phyloP scores from a whole-genome alignment of 2,329 filamentous ascomycete species.

The Apiospora marii region DNA sequence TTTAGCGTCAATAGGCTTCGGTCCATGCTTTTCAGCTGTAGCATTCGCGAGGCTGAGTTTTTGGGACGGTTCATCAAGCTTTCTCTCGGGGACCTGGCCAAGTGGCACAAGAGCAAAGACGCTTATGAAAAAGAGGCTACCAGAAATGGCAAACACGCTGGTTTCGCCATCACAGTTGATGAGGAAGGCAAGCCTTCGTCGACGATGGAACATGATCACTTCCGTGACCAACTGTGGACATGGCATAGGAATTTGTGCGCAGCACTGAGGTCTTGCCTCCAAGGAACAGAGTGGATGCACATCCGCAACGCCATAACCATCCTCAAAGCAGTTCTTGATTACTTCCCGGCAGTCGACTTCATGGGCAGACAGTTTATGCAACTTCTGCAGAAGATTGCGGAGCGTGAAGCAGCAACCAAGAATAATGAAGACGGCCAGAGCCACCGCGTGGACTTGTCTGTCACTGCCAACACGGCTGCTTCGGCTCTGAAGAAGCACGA shows the following conservation, averaged over 20 bases:
- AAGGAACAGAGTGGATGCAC: slow-evolving; percentile 92
- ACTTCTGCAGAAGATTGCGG: slow-evolving; percentile 71
- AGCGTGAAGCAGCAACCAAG: slow-evolving; percentile 64
- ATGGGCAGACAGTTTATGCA: slow-evolving; percentile 75
- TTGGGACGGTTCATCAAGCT: slow-evolving; percentile 91
- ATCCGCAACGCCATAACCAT: slow-evolving; percentile 95
- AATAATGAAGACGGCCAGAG: slow-evolving; percentile 60
- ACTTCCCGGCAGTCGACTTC: slow-evolving; percentile 89
- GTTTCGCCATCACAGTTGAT: slow-evolving; percentile 80
- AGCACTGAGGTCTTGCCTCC: slow-evolving; percentile 83
- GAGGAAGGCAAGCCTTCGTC: slow-evolving; percentile 73
- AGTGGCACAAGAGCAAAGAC: slow-evolving; percentile 82
- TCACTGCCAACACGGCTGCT: slow-evolving; percentile 75
- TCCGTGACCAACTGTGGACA: slow-evolving; percentile 83
- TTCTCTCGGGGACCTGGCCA: slow-evolving; percentile 78
- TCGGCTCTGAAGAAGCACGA: slow-evolving; percentile 74
- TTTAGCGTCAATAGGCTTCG: slow-evolving; percentile 85
- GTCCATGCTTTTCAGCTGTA: slow-evolving; percentile 86
- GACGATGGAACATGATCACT: slow-evolving; percentile 85
- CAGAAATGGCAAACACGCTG: slow-evolving; percentile 67
- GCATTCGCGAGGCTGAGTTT: slow-evolving; percentile 89
- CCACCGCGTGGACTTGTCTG: slow-evolving; percentile 75
- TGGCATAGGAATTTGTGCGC: slow-evolving; percentile 87
- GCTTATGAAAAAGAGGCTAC: slow-evolving; percentile 85
- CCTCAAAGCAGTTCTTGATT: slow-evolving; percentile 79